Evolutionary conservation across 495 filamentous ascomycete species (phyloP).

Genomic region (Melanomma pulvis-pyrius): DNA sequence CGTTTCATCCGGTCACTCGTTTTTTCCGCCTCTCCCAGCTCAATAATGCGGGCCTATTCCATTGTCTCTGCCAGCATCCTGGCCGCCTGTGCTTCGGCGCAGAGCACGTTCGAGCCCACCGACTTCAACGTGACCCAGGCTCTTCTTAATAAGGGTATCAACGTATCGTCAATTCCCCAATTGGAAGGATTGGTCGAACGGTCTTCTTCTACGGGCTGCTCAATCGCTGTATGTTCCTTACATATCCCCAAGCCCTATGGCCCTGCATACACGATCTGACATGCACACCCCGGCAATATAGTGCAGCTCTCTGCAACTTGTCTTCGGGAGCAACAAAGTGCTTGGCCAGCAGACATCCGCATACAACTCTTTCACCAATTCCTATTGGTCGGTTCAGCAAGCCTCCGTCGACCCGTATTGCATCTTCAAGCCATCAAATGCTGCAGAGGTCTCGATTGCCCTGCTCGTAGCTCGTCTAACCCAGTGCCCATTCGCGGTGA

Average conservation of each 20-base stretch:
- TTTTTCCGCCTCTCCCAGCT: background rate
- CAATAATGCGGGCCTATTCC: constrained; percentile 4
- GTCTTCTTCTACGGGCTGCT: constrained; percentile 9
- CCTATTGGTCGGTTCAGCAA: constrained; percentile 58
- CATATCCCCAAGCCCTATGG: background rate
- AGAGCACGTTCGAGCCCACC: constrained; percentile 16
- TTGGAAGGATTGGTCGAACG: constrained; percentile 13
- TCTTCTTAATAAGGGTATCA: constrained; percentile 12
- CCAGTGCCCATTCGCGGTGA: constrained; percentile 54
- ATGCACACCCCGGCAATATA: constrained; percentile 8
- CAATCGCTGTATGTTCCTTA: constrained; percentile 20
- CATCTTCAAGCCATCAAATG: constrained; percentile 47
- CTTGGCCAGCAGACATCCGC: constrained; percentile 11
- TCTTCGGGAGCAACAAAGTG: constrained; percentile 31
- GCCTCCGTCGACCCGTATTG: constrained; percentile 41
- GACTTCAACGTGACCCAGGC: constrained; percentile 25
- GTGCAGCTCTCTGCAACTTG: constrained; percentile 37
- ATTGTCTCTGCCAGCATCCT: background rate
- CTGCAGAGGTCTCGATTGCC: constrained; percentile 47
- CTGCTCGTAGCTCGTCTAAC: constrained; percentile 44
- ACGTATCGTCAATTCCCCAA: constrained; percentile 3
- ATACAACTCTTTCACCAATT: constrained; percentile 29
- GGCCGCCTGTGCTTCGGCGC: background rate
- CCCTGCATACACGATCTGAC: background rate
- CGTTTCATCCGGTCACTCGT: background rate